Percentiles rank a stretch among this genome's conserved stretches.
Evolutionary conservation across 73 alveolate genomes (phyloP).

Genomic region (Symbiodinium natans): DNA sequence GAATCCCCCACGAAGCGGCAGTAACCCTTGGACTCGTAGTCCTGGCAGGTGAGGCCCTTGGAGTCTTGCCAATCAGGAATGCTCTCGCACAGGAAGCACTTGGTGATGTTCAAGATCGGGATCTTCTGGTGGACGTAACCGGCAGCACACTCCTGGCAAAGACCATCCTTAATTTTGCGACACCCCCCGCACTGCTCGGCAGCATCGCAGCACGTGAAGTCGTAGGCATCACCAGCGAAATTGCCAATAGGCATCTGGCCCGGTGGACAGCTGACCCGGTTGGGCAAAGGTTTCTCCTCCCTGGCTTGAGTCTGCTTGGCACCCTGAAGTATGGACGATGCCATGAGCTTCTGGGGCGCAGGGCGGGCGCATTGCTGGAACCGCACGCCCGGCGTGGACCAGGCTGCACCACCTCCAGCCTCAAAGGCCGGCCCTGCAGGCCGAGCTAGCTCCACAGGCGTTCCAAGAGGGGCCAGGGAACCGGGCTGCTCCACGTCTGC

Average conservation of each 20-base stretch:
- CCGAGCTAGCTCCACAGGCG: neutral
- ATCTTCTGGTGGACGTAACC: conserved; percentile 32
- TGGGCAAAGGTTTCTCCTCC: neutral
- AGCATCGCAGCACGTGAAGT: conserved; percentile 22
- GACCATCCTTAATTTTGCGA: neutral
- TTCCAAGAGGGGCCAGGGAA: neutral
- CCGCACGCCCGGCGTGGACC: conserved; percentile 14
- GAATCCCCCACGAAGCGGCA: conserved; percentile 29
- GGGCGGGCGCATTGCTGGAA: conserved; percentile 12
- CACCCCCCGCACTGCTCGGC: conserved; percentile 50
- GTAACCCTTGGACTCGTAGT: conserved; percentile 14
- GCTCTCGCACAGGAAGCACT: conserved; percentile 43
- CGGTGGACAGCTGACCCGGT: neutral
- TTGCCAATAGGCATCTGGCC: conserved; percentile 38
- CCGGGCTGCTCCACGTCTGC: neutral
- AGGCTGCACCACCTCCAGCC: neutral
- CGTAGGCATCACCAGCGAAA: neutral
- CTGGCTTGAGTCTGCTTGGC: neutral
- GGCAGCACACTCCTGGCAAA: conserved; percentile 9
- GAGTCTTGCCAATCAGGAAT: conserved; percentile 33
- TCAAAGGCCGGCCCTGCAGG: neutral
- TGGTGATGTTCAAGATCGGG: conserved; percentile 14
- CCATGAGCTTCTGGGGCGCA: neutral
- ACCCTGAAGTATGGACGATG: neutral
- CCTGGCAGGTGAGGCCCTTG: neutral